phyloP scores from a whole-genome alignment of 2,329 filamentous ascomycete genomes.

The Achaetomium macrosporum region DNA sequence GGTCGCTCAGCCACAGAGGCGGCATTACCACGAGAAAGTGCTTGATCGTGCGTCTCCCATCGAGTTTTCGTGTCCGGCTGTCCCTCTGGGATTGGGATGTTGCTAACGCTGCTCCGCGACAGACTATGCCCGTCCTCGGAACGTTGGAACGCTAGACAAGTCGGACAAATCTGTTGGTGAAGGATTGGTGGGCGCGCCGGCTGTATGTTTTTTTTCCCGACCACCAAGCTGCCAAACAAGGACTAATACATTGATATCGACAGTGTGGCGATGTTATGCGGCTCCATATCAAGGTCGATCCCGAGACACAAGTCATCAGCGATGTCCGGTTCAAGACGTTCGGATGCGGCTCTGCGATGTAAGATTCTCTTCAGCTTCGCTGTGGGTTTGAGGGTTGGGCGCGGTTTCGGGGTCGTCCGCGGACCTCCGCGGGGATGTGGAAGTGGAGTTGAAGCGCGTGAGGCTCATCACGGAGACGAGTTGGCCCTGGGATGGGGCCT shows the following conservation, averaged over 20 bases:
- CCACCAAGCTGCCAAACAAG: neutral
- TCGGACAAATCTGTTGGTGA: conserved; percentile 78
- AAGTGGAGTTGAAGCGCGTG: too few species aligned
- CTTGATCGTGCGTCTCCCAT: conserved; percentile 56
- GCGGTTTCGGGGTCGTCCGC: too few species aligned
- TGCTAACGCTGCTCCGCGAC: conserved; percentile 21
- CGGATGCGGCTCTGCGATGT: conserved; percentile 86
- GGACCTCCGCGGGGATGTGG: neutral
- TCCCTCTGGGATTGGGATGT: neutral
- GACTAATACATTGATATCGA: neutral
- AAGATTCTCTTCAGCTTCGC: conserved; percentile 7
- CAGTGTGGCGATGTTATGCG: conserved; percentile 79
- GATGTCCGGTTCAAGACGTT: conserved; percentile 99
- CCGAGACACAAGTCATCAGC: conserved; percentile 77
- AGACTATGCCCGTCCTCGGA: conserved; percentile 49
- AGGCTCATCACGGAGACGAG: too few species aligned
- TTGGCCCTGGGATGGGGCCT: too few species aligned
- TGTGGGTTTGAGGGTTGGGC: neutral
- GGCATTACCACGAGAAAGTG: conserved; percentile 53
- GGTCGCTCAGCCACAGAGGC: conserved; percentile 35
- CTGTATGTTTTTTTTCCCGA: conserved; percentile 49
- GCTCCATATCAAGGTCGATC: conserved; percentile 87
- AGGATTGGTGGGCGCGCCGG: conserved; percentile 84
- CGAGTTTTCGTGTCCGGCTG: conserved; percentile 24
- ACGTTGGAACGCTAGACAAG: conserved; percentile 59